These are phyloP conservation scores for Mycena belliarum DNA, from an alignment of 768 basidiomycete species.

Conservation along the genomic window DNA sequence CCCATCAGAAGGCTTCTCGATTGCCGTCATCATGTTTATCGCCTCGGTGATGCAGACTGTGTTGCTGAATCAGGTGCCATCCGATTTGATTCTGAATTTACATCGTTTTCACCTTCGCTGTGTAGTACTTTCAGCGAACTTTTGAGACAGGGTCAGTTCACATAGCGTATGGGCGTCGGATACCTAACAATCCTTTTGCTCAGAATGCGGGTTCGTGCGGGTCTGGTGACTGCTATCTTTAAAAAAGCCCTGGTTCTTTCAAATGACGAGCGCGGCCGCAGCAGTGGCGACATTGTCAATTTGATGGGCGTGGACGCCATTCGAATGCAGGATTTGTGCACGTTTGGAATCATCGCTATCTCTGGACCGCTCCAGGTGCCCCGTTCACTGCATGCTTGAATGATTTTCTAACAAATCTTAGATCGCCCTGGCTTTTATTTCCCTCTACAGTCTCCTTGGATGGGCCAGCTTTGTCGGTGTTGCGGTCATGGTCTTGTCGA, in stretches of 20 bases:
- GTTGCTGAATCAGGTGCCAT: conserved; percentile 66
- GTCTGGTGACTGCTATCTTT: conserved; percentile 85
- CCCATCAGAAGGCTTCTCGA: conserved; percentile 67
- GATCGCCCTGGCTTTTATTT: conserved; percentile 88
- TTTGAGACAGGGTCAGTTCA: conserved; percentile 63
- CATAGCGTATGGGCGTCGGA: not conserved
- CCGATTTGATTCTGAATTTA: not conserved
- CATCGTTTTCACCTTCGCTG: not conserved
- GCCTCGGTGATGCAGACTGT: conserved; percentile 79
- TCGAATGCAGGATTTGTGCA: conserved; percentile 77
- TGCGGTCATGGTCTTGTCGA: conserved; percentile 80
- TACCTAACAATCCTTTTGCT: not conserved
- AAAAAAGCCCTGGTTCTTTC: conserved; percentile 83
- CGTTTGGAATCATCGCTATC: conserved; percentile 81
- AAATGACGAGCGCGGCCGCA: conserved; percentile 78
- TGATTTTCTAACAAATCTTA: conserved; percentile 27
- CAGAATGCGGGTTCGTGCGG: conserved; percentile 93
- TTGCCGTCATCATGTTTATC: conserved; percentile 79
- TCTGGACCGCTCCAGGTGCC: conserved; percentile 82
- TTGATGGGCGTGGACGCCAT: conserved; percentile 88
- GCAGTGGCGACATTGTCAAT: conserved; percentile 93
- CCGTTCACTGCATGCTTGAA: not conserved
- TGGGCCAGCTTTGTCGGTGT: conserved; percentile 92
- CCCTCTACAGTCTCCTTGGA: conserved; percentile 85
- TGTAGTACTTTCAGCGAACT: conserved; percentile 81